Conservation (phyloP, 78 protist genomes). For the Acrasis kona region DNA sequence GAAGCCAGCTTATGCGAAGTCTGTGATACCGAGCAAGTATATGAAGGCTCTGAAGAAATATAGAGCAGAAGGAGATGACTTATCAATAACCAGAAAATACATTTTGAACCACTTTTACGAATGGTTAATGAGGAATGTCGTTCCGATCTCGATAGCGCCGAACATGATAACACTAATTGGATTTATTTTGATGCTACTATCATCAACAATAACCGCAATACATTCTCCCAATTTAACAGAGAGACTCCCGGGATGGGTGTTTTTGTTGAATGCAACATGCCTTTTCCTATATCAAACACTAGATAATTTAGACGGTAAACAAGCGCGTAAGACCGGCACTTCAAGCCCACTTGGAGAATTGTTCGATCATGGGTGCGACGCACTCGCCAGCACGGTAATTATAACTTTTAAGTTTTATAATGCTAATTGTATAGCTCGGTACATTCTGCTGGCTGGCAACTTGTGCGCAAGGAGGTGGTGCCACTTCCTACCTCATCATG, state of each 20-base stretch:
- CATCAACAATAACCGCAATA: background rate
- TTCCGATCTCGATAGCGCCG: conserved; percentile 14
- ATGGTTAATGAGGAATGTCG: background rate
- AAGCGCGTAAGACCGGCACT: conserved; percentile 56
- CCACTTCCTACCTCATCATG: background rate
- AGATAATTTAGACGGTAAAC: conserved; percentile 74
- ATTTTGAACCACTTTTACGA: no score
- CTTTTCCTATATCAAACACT: conserved; percentile 22
- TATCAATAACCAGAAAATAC: no score
- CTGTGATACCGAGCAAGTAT: no score
- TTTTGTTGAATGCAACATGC: background rate
- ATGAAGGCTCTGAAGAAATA: no score
- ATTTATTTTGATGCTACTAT: background rate
- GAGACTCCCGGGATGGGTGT: conserved; percentile 6
- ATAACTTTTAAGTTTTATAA: no score
- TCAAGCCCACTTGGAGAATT: conserved; percentile 70
- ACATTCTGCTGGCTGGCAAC: background rate
- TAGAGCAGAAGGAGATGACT: no score
- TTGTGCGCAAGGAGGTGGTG: background rate
- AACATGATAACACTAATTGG: conserved; percentile 26
- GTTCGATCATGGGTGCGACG: conserved; percentile 58
- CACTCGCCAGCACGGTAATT: conserved; percentile 10
- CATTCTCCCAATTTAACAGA: background rate
- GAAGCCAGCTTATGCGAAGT: no score
- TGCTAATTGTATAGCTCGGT: no score